Percentiles rank a stretch among this genome's conserved stretches.
Evolutionary conservation across 805 yeast species (phyloP).

Genomic region (Zygotorulaspora chibaensis): DNA sequence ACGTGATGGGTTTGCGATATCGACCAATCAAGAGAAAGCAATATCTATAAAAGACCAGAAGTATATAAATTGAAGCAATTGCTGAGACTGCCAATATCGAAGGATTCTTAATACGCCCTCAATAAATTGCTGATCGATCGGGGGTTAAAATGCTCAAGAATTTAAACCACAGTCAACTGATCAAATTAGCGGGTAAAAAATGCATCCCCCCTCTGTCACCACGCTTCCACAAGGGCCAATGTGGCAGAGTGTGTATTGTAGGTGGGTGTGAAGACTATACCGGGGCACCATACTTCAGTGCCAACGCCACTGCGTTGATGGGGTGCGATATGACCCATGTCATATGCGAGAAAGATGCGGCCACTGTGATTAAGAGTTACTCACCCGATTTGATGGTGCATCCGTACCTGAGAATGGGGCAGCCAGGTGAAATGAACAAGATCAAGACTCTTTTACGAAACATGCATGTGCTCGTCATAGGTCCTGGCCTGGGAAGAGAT

Average conservation of each 20-base stretch:
- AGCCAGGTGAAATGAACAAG: constrained; percentile 50
- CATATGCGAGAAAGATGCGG: constrained; percentile 79
- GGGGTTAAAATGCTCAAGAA: constrained; percentile 9
- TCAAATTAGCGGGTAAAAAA: constrained; percentile 44
- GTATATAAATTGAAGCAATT: background rate
- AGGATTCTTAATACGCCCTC: background rate
- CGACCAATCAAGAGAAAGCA: constrained; percentile 13
- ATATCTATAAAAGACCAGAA: background rate
- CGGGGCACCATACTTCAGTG: constrained; percentile 92
- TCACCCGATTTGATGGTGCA: constrained; percentile 96
- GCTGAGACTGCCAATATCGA: background rate
- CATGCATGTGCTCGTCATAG: constrained; percentile 78
- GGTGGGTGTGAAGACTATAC: constrained; percentile 97
- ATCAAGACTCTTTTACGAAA: constrained; percentile 53
- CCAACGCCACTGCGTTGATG: constrained; percentile 74
- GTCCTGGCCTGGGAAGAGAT: constrained; percentile 94
- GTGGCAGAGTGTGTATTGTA: constrained; percentile 76
- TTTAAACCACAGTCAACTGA: constrained; percentile 39
- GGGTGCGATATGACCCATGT: constrained; percentile 91
- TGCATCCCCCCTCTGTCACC: constrained; percentile 75
- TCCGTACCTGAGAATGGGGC: constrained; percentile 65
- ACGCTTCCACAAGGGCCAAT: constrained; percentile 81
- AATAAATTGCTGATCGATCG: background rate
- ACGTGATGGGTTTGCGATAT: constrained; percentile 5
- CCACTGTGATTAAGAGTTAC: constrained; percentile 75